Evolutionary conservation across 768 basidiomycete genomes (phyloP), one percentile per base, ranked within the genome.

Genomic region (Boletus rufocinnamomeus): DNA sequence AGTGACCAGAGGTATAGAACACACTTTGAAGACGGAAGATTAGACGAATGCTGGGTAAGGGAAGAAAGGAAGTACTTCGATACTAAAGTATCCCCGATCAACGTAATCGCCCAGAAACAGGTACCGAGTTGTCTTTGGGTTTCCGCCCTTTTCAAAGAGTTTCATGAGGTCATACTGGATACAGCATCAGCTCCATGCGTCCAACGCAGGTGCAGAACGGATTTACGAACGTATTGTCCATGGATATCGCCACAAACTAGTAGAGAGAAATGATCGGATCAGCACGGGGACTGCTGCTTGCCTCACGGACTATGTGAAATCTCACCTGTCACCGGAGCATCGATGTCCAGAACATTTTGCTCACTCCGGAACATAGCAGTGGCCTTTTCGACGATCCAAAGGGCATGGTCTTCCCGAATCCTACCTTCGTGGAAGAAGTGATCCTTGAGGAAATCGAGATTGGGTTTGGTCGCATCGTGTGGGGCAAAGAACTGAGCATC

Each of bases 101-200:
- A 89, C 87, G 66, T 89, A 89, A 70, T 89, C 87, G 14, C 87
- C 87, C 51, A 89, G 72, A 76, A 89, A 88, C 54, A 88, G 80
- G 68, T 89, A 89, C 50, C 87, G 78, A 3, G 87, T 89, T 37
- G 85, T 84, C 53, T 85, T 86, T 2, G 87, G 87, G 73, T 84
- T 88, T 4, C 87, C 87, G 23, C 87, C 88, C 25, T 89, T 85
- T 69, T 89, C 87, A 66, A 89, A 88, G 28, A 89, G 80, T 70
- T 89, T 89, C 87, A 89, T 89, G 56, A 89, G 74, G 71, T 89
- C 87, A 65, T 85, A 89, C 86, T 88, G 60, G 25, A 66, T 52
- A 58, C 40, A 38, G 28, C 23, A 55, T 66, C 40, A 68, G 59
- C 28, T 50, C 41, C 13, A 53, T 45, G 40, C 16, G 28, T 35